A percentile compares a stretch with the other conserved stretches of the same genome.
These are phyloP conservation scores for Gossypium raimondii DNA, from an alignment of 345 rosid genomes.

Conservation along the genomic window DNA sequence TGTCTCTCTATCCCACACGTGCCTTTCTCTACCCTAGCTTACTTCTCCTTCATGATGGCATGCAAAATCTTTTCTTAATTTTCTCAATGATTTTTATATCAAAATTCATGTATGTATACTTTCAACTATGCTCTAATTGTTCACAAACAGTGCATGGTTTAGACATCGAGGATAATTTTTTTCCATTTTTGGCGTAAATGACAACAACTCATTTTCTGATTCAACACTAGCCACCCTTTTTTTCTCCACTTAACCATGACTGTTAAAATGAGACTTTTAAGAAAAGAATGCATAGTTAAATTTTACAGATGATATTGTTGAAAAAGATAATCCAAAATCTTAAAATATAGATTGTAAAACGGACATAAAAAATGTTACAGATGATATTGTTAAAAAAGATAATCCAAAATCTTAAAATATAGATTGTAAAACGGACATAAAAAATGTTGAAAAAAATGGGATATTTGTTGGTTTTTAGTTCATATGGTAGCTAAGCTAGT, in stretches of 20 bases:
- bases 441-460: neutral
- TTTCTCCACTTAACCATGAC: too few species aligned
- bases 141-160: too few species aligned
- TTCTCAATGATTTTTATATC: neutral
- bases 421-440: too few species aligned
- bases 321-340: fast-evolving
- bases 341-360: too few species aligned
- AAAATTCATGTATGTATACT: neutral
- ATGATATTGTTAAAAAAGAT: too few species aligned
- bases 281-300: fast-evolving
- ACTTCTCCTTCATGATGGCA: neutral
- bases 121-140: neutral
- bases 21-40: neutral
- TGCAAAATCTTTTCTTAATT: neutral
- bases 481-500: neutral
- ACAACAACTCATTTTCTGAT: too few species aligned
- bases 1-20: neutral
- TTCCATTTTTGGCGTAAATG: too few species aligned
- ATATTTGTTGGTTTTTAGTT: neutral
- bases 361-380: too few species aligned
- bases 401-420: fast-evolving
- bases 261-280: too few species aligned
- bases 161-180: too few species aligned
- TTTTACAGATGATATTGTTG: too few species aligned
- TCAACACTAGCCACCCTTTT: too few species aligned